Evolutionary conservation across 768 basidiomycete species (phyloP), one percentile per base, ranked within the genome.

Genomic region (Rhodotorula sphaerocarpa): DNA sequence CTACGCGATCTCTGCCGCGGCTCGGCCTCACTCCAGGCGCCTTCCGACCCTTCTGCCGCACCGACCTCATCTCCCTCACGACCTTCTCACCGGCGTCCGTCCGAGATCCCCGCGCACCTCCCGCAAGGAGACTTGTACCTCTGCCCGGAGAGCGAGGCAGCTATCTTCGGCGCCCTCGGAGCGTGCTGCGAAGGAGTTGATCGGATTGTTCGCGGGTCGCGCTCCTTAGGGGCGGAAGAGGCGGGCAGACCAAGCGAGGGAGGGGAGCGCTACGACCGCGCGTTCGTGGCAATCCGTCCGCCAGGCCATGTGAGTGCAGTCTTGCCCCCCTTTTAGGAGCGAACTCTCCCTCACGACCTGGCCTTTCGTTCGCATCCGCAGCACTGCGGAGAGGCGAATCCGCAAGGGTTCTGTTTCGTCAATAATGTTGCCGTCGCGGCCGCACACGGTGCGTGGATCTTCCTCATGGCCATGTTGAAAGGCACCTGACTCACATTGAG

Each of bases 321-420:
- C n/a, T n/a, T n/a, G n/a, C n/a, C n/a, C n/a, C n/a, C n/a, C n/a
- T n/a, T n/a, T n/a, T n/a, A n/a, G n/a, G n/a, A n/a, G n/a, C n/a
- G n/a, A n/a, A n/a, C n/a, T n/a, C n/a, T n/a, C n/a, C n/a, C n/a
- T n/a, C n/a, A n/a, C n/a, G n/a, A n/a, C 30, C 11, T 18, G 16
- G 23, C 27, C 42, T 21, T 25, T 10, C 14, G 31, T 36, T 3
- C 36, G 25, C 21, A 9, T 15, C 41, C 12, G 3, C 91, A 95
- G 78, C 91, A 96, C 70, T 93, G 91, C 71, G 88, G 88, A 3
- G 90, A 91, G 75, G 83, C 90, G 62, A 82, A 82, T 0, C 93
- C 93, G 0, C 85, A 83, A 15, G 93, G 93, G 0, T 97, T 96
- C 74, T 96, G 93, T 75, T 95, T 92, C 70, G 81, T 95, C 34